These are phyloP conservation scores for Bonia amplexicaulis DNA, from an alignment of 176 grass and related monocot species.

Conservation along the genomic window DNA sequence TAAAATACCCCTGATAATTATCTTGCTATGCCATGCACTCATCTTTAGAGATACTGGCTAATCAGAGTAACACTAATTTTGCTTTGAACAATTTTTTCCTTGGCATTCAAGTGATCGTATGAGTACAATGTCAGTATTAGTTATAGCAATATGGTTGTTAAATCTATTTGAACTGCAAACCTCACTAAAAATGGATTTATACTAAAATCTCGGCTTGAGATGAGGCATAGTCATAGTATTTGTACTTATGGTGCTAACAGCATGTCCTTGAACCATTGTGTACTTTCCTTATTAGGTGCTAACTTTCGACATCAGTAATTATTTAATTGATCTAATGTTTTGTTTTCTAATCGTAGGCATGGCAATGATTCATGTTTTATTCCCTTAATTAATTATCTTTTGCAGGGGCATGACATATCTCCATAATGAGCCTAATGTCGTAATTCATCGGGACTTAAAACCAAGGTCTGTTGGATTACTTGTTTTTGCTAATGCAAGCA, in stretches of 20 bases:
- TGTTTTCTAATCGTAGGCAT: neutral
- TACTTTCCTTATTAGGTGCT: neutral
- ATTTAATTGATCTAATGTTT: neutral
- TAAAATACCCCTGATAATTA: neutral
- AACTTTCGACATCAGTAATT: neutral
- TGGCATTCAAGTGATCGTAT: neutral
- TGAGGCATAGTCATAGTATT: neutral
- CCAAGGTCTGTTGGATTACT: slow-evolving; percentile 58
- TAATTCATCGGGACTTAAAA: slow-evolving; percentile 94
- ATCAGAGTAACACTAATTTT: neutral
- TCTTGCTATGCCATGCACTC: neutral
- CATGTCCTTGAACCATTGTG: neutral
- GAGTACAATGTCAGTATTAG: neutral
- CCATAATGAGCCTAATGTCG: slow-evolving; percentile 98
- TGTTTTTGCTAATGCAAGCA: slow-evolving; percentile 19
- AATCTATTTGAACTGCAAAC: neutral
- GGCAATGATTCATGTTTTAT: slow-evolving; percentile 6
- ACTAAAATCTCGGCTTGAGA: neutral
- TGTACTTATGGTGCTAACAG: neutral
- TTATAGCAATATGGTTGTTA: neutral
- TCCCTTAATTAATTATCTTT: slow-evolving; percentile 18
- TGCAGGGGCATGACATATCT: slow-evolving; percentile 98
- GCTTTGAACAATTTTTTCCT: neutral
- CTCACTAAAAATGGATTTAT: neutral
- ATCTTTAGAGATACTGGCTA: neutral